Evolutionary conservation across 768 basidiomycete species (phyloP).

Genomic region (Lyophyllum shimeji): DNA sequence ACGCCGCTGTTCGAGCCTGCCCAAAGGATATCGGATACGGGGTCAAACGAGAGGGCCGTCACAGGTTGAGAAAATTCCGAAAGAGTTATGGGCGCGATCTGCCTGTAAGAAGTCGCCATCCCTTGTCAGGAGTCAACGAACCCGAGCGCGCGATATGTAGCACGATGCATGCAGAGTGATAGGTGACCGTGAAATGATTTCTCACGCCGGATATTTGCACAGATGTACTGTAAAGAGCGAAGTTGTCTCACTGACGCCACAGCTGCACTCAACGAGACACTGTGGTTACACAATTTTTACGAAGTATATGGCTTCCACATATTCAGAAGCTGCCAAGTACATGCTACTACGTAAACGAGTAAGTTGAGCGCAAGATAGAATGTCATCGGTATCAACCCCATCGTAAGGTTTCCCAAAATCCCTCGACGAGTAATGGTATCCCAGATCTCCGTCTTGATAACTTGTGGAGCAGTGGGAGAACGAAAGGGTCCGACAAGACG

Average conservation of each 20-base stretch:
- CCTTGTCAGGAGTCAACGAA: background rate
- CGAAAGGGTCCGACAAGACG: conserved; percentile 54
- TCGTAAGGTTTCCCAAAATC: conserved; percentile 51
- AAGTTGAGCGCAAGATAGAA: conserved; percentile 32
- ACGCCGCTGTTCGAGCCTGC: conserved; percentile 72
- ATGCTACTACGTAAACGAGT: conserved; percentile 9
- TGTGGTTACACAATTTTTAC: too few species aligned
- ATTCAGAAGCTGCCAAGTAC: background rate
- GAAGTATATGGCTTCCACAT: background rate
- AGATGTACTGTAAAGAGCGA: too few species aligned
- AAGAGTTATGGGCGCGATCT: conserved; percentile 32
- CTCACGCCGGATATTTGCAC: too few species aligned
- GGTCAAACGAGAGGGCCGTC: conserved; percentile 85
- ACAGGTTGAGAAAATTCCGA: conserved; percentile 49
- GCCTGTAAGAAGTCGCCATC: conserved; percentile 31
- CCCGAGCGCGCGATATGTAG: too few species aligned
- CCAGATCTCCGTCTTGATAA: conserved; percentile 58
- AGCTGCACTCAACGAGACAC: too few species aligned
- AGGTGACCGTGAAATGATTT: too few species aligned
- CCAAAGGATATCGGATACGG: conserved; percentile 90
- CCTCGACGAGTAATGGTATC: conserved; percentile 58
- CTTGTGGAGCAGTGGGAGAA: conserved; percentile 35
- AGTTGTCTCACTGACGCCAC: too few species aligned
- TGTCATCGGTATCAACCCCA: conserved; percentile 56
- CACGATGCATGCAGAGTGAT: too few species aligned